Conservation (phyloP, 2,329 filamentous ascomycete genomes). For the Colletotrichum sp. region DNA sequence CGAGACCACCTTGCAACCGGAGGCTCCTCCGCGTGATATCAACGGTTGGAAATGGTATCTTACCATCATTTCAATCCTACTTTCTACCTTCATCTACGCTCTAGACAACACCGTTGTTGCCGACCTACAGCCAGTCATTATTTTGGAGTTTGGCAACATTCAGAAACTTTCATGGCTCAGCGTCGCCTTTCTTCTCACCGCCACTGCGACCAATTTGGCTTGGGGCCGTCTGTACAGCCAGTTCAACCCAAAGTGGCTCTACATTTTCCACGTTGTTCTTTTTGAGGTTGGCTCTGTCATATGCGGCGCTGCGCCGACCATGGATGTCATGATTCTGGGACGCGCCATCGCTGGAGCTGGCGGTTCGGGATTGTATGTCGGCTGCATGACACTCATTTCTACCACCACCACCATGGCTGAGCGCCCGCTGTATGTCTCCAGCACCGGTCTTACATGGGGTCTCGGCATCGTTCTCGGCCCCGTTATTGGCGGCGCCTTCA, state of each 20-base stretch:
- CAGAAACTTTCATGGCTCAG: conserved; percentile 44
- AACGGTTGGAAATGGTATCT: conserved; percentile 19
- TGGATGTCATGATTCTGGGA: conserved; percentile 49
- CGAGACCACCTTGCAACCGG: neutral
- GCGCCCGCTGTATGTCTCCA: conserved; percentile 8
- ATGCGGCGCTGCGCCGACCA: conserved; percentile 43
- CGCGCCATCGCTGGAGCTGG: conserved; percentile 45
- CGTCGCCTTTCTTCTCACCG: conserved; percentile 28
- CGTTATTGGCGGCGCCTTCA: conserved; percentile 44
- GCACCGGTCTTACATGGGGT: conserved; percentile 41
- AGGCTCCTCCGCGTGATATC: neutral
- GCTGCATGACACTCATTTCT: neutral
- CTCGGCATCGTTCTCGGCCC: conserved; percentile 49
- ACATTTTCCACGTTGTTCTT: conserved; percentile 31
- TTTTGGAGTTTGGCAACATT: neutral
- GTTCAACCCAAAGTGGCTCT: conserved; percentile 36
- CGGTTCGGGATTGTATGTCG: conserved; percentile 25
- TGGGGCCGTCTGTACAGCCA: conserved; percentile 35
- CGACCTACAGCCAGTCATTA: neutral
- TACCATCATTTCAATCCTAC: conserved; percentile 9
- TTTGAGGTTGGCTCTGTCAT: conserved; percentile 41
- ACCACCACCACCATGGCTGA: neutral
- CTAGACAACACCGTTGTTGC: conserved; percentile 50
- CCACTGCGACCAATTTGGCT: neutral
- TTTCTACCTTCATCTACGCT: conserved; percentile 36